Evolutionary conservation across 495 filamentous ascomycete species (phyloP).

Genomic region (Ramalina intermedia): DNA sequence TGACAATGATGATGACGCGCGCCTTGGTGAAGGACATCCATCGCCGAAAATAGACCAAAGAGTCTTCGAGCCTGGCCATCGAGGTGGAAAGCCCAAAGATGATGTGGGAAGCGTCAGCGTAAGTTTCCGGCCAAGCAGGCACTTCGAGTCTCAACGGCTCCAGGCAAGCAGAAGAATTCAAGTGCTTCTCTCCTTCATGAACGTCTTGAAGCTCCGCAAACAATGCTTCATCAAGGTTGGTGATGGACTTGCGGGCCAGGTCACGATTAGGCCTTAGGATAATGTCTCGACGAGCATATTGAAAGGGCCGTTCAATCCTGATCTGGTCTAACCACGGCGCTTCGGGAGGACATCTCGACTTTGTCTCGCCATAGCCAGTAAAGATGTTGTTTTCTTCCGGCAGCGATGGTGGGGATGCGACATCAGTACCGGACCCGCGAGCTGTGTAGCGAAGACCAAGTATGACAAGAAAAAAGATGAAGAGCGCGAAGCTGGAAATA

Average conservation of each 20-base stretch:
- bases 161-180: conserved; percentile 1
- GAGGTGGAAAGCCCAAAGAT: conserved; percentile 50
- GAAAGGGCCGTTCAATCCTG: conserved; percentile 3
- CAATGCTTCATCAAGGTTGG: conserved; percentile 22
- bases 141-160: conserved; percentile 23
- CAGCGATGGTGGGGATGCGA: background rate
- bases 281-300: conserved; percentile 32
- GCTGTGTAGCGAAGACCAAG: background rate
- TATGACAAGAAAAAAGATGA: background rate
- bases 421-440: background rate
- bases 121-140: conserved; percentile 18
- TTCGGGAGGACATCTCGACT: background rate
- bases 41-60: conserved; percentile 40
- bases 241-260: conserved; percentile 13
- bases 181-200: conserved; percentile 13
- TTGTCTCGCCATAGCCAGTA: background rate
- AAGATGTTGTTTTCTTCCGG: background rate
- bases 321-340: conserved; percentile 1
- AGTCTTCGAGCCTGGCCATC: conserved; percentile 38
- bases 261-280: conserved; percentile 5
- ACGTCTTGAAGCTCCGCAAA: conserved; percentile 10
- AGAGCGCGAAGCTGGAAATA: background rate
- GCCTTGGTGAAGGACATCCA: conserved; percentile 45
- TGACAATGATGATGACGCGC: conserved; percentile 39
- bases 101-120: conserved; percentile 35